Evolutionary conservation across 768 basidiomycete species (phyloP), one percentile per base, ranked within the genome.

Genomic region (Basidioascus undulatus): DNA sequence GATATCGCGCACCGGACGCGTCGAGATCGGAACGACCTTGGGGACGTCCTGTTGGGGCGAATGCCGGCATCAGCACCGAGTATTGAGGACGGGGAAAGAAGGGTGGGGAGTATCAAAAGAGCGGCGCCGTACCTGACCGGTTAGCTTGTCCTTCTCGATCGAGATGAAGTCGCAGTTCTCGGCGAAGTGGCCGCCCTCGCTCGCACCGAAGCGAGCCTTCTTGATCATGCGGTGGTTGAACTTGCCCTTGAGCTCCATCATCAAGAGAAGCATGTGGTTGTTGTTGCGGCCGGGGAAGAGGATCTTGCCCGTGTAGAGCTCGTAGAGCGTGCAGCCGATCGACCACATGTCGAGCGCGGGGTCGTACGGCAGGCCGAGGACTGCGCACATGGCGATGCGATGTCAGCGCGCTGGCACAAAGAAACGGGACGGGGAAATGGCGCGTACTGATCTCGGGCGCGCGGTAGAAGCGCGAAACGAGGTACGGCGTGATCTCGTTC

Each of bases 241-340:
- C 37, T 84, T 69, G 27, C 92, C 87, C 57, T 82, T 87, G 43
- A 92, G 65, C 57, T 96, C 89, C 86, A 94, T 94, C 79, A 94
- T 92, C 42, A 81, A 71, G 41, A 84, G 65, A 16, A 96, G 64
- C 89, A 96, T 96, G 53, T 96, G 87, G 54, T 92, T 92, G 59
- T 98, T 96, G 15, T 81, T 81, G 30, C 83, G 72, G 11, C 89
- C 89, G 0, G 92, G 92, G 58, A 96, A 83, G 31, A 98, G 71
- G 42, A 96, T 96, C 63, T 92, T 94, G 57, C 83, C 84, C 2
- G 84, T 86, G 61, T 84, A 89, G 13, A 87, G 63, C 53, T 87
- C 83, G 54, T 82, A 89, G n/a, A 98, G 64, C 6, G 92, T 96
- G 59, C 89, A 96, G 2, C 86, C 92, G 44, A 89, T 74, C 8